Evolutionary conservation across 2,329 filamentous ascomycete genomes (phyloP).

Genomic region (Stylonectria norvegica): DNA sequence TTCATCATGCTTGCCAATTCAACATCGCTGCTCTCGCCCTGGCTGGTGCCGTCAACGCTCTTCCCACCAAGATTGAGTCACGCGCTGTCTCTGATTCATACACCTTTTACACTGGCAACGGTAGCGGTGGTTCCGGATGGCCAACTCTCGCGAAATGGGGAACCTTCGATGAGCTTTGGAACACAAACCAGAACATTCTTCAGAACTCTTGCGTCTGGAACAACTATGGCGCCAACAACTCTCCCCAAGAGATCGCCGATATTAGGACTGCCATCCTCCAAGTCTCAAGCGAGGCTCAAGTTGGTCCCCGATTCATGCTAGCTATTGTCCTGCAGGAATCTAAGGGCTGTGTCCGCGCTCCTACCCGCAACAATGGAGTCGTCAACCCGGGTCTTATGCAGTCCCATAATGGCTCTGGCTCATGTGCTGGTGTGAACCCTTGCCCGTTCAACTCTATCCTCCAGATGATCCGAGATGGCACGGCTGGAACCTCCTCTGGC

Average conservation of each 20-base stretch:
- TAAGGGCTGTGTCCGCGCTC: conserved; percentile 16
- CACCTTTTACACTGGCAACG: conserved; percentile 2
- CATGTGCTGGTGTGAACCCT: conserved; percentile 10
- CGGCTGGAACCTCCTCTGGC: conserved; percentile 13
- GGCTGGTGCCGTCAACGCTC: too few relatives aligned
- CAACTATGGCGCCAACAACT: conserved; percentile 16
- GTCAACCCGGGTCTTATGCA: conserved; percentile 20
- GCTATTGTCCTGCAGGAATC: conserved; percentile 34
- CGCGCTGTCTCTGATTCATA: conserved; percentile 1
- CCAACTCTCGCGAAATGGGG: conserved; percentile 6
- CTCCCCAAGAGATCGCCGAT: conserved; percentile 10
- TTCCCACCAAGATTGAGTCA: too few relatives aligned
- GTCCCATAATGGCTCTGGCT: conserved; percentile 15
- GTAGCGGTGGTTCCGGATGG: not conserved
- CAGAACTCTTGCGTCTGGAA: conserved; percentile 15
- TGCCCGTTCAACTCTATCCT: conserved; percentile 10
- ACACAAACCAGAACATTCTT: conserved; percentile 9
- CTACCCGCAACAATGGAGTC: conserved; percentile 16
- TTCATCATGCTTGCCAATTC: too few relatives aligned
- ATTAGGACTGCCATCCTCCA: conserved; percentile 13
- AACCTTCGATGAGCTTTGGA: conserved; percentile 15
- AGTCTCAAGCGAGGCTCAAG: conserved; percentile 10
- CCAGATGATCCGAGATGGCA: conserved; percentile 16
- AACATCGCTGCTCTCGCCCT: too few relatives aligned
- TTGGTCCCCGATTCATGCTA: conserved; percentile 20